phyloP scores from a whole-genome alignment of 371 early-diverging fungal species.

The Mortierella sp. region DNA sequence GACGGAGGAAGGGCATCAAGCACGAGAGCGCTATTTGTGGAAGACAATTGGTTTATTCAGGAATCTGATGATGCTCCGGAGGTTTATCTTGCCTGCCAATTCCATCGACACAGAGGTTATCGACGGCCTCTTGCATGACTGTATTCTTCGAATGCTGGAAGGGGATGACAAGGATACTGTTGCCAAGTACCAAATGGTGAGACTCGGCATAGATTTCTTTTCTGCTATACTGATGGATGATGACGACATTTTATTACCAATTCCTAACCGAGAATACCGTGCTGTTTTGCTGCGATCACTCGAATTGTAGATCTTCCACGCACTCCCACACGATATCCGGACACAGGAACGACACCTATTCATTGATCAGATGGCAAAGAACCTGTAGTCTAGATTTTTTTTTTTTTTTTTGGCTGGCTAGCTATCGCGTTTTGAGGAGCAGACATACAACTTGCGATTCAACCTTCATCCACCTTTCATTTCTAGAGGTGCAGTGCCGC shows the following conservation, averaged over 20 bases:
- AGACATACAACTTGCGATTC: too few relatives aligned
- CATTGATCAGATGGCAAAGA: conserved; percentile 44
- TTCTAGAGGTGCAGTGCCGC: too few relatives aligned
- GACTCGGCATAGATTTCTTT: neutral
- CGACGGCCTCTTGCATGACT: conserved; percentile 50
- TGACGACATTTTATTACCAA: neutral
- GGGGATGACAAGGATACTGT: conserved; percentile 43
- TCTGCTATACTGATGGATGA: neutral
- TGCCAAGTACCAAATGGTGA: conserved; percentile 49
- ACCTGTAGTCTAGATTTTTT: conserved; percentile 4
- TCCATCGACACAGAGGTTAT: conserved; percentile 35
- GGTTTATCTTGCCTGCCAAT: conserved; percentile 33
- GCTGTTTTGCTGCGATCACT: neutral
- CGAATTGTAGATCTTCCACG: conserved; percentile 52
- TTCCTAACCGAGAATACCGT: neutral
- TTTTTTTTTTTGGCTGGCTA: neutral
- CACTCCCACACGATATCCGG: conserved; percentile 45
- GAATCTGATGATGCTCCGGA: conserved; percentile 46
- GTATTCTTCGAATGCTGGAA: conserved; percentile 43
- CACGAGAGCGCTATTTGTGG: conserved; percentile 45
- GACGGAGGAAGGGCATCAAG: conserved; percentile 21
- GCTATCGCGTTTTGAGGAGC: too few relatives aligned
- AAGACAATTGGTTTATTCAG: conserved; percentile 45
- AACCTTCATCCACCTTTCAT: too few relatives aligned
- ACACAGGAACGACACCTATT: conserved; percentile 44